A percentile compares a stretch with the other conserved stretches of the same genome.
These are phyloP conservation scores for Colletotrichum gigasporum DNA, from an alignment of 2,329 filamentous ascomycete species.

Conservation along the genomic window DNA sequence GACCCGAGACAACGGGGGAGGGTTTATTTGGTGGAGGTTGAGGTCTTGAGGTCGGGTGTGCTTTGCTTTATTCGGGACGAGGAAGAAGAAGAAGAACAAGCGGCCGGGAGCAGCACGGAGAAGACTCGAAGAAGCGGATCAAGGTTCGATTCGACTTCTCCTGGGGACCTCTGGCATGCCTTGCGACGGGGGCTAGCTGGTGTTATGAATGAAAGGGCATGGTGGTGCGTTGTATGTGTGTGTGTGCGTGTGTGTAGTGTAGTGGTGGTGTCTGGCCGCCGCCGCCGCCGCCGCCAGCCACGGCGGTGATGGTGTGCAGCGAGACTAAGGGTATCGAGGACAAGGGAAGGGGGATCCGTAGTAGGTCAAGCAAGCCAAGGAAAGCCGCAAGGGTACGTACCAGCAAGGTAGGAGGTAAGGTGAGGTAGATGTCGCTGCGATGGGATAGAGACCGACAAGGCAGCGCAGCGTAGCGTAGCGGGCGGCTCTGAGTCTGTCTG, in stretches of 20 bases:
- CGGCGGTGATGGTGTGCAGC: constrained; percentile 1
- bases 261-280: constrained; percentile 3
- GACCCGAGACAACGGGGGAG: constrained; percentile 26
- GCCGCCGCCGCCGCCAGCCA: not conserved
- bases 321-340: not conserved
- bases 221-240: no score
- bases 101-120: constrained; percentile 18
- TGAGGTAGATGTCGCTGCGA: not conserved
- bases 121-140: constrained; percentile 11
- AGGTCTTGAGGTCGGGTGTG: not conserved
- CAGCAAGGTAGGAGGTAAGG: not conserved
- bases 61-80: not conserved
- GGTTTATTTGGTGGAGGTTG: constrained; percentile 23
- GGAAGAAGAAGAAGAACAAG: not conserved
- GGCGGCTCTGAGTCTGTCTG: no score
- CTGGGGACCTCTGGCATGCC: not conserved
- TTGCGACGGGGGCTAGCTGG: constrained; percentile 7
- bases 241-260: no score
- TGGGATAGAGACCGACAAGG: no score
- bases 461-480: no score
- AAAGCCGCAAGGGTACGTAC: constrained; percentile 15
- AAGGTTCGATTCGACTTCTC: constrained; percentile 12
- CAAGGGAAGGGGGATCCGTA: constrained; percentile 2
- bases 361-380: not conserved
- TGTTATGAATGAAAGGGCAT: constrained; percentile 15